These are phyloP conservation scores for Pseudonitzschia multiseries DNA, from an alignment of 108 stramenopile species.

Conservation along the genomic window DNA sequence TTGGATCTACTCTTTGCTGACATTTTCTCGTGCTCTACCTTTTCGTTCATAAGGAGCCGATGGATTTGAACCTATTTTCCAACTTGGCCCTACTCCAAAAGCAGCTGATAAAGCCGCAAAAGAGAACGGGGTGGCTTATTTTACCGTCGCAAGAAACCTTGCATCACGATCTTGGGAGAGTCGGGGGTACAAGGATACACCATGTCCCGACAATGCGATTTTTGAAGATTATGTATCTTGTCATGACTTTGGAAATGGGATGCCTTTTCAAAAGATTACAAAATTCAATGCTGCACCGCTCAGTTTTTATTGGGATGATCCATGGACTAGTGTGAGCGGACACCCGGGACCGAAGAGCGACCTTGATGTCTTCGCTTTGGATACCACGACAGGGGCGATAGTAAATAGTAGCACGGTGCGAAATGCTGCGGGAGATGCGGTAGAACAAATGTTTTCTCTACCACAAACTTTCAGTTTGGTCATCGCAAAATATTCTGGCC, in stretches of 20 bases:
- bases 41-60: neutral
- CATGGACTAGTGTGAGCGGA: conserved; percentile 2
- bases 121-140: conserved; percentile 26
- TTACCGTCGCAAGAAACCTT: conserved; percentile 9
- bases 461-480: neutral
- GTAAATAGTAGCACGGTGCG: neutral
- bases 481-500: neutral
- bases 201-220: neutral
- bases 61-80: conserved; percentile 20
- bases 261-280: neutral
- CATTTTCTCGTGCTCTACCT: neutral
- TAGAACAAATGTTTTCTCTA: neutral
- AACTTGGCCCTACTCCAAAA: conserved; percentile 22
- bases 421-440: conserved; percentile 14
- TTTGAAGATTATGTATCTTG: conserved; percentile 7
- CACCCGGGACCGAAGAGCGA: conserved; percentile 20
- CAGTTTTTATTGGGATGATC: conserved; percentile 19
- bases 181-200: neutral
- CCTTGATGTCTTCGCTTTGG: conserved; percentile 20
- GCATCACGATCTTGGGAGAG: neutral
- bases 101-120: conserved; percentile 14
- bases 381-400: neutral
- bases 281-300: neutral
- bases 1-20: neutral
- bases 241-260: conserved; percentile 22